Evolutionary conservation across 2,329 filamentous ascomycete species (phyloP), one percentile per base, ranked within the genome.

Genomic region (Monosporascus sp.): DNA sequence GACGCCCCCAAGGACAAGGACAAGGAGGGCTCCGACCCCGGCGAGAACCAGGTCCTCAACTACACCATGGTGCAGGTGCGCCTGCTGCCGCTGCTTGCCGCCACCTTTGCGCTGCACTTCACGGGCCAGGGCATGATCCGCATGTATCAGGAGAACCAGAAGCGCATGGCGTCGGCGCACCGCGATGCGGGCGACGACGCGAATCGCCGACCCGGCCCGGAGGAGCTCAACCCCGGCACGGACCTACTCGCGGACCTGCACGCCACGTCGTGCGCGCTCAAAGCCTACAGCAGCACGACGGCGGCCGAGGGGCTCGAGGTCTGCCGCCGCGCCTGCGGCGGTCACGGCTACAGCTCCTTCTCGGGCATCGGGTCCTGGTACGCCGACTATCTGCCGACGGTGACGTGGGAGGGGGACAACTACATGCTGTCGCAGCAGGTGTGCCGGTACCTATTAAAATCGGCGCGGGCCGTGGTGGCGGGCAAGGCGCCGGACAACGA

Each of bases 391-490:
- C 76, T 90, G 1, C 87, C 88, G n/a, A 74, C 71, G 3, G 72
- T 76, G 4, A 89, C 86, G 9, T 89, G 85, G 84, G 88, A 90
- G 67, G 88, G 88, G 45, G 88, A 90, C 73, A 90, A 89, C 75
- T 90, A 88, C 74, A 90, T 91, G 87, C 75, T 91, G 54, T 89
- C 86, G 9, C 88, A 91, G 69, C 88, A 91, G 72, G 87, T 90
- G 3, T 85, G 86, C 3, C 81, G 87, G 54, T 90, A 90, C 64
- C 80, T 91, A 46, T 79, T 91, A 59, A 91, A 90, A 77, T 83
- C 87, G 3, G 87, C 87, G 0, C 84, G 88, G 43, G 78, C 81
- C 1, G 87, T 90, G 0, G 72, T 89, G n/a, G 74, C 79, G 15
- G 83, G 82, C 58, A 81, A 85, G 56, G 77, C 81, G 3, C n/a